Evolutionary conservation across 2,329 filamentous ascomycete genomes (phyloP).

Genomic region (Onygena corvina): DNA sequence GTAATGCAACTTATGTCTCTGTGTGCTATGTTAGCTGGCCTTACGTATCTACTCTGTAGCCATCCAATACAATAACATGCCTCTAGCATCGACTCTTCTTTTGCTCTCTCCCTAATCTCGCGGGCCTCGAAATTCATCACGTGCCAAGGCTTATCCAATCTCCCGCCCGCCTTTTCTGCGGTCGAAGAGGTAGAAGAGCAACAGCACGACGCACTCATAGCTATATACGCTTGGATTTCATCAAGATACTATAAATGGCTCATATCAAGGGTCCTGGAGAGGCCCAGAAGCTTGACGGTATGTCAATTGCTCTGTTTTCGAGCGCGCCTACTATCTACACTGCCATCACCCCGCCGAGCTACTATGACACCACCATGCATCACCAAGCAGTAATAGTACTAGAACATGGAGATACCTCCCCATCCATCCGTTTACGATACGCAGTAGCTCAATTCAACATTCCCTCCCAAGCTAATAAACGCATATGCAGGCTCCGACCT

Average conservation of each 20-base stretch:
- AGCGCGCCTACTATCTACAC: too few relatives aligned
- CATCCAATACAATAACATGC: too few relatives aligned
- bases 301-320: constrained; percentile 14
- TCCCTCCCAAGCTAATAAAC: too few relatives aligned
- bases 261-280: constrained; percentile 53
- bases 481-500: constrained; percentile 42
- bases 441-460: too few relatives aligned
- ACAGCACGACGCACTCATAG: too few relatives aligned
- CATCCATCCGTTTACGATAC: too few relatives aligned
- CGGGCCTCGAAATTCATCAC: neutral
- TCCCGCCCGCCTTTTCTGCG: neutral
- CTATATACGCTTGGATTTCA: neutral
- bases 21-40: neutral
- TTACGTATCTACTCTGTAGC: neutral
- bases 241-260: constrained; percentile 32
- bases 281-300: constrained; percentile 46
- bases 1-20: constrained; percentile 3
- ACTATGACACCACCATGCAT: too few relatives aligned
- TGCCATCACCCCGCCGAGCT: too few relatives aligned
- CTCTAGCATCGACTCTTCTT: neutral
- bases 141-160: neutral
- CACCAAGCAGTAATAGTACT: too few relatives aligned
- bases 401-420: too few relatives aligned
- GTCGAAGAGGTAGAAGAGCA: neutral
- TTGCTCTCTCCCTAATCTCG: neutral